Conservation (phyloP, 2,329 filamentous ascomycete genomes). For the Penicillium griseofulvum region DNA sequence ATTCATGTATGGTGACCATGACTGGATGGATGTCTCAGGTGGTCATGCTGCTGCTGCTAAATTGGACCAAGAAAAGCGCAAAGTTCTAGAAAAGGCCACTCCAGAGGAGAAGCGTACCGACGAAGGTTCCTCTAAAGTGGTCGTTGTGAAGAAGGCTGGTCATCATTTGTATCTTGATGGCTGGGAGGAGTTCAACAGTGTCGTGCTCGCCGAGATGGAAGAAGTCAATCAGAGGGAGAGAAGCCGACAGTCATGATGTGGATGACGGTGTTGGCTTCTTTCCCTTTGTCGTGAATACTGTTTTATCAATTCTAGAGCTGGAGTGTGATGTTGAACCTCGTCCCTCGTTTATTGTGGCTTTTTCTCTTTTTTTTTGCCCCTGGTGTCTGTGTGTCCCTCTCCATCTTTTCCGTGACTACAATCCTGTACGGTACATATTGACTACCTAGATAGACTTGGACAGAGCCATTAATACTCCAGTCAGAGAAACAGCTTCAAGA, state of each 20-base stretch:
- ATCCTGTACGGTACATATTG: slow-evolving; percentile 7
- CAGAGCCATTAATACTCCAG: background rate
- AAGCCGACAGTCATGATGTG: slow-evolving; percentile 5
- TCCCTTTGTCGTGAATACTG: slow-evolving; percentile 6
- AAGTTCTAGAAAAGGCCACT: slow-evolving; percentile 60
- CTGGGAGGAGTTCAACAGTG: slow-evolving; percentile 66
- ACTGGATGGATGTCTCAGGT: slow-evolving; percentile 97
- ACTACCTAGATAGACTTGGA: slow-evolving; percentile 10
- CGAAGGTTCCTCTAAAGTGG: slow-evolving; percentile 76
- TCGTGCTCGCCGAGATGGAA: slow-evolving; percentile 65
- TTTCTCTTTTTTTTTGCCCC: background rate
- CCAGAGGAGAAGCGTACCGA: slow-evolving; percentile 67
- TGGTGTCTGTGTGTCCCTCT: slow-evolving; percentile 1
- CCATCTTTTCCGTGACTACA: background rate
- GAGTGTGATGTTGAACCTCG: slow-evolving; percentile 4
- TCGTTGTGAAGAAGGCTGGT: slow-evolving; percentile 70
- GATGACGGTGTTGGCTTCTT: background rate
- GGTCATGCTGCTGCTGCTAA: slow-evolving; percentile 78
- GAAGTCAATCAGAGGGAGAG: slow-evolving; percentile 49
- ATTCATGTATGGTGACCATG: slow-evolving; percentile 94
- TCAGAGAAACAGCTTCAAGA: background rate
- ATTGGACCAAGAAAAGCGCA: slow-evolving; percentile 65
- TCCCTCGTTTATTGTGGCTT: background rate
- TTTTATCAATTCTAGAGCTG: slow-evolving; percentile 10
- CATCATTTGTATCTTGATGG: slow-evolving; percentile 73